Conservation (phyloP, 129 eudicot genomes). For the Scalesia atractyloides region DNA sequence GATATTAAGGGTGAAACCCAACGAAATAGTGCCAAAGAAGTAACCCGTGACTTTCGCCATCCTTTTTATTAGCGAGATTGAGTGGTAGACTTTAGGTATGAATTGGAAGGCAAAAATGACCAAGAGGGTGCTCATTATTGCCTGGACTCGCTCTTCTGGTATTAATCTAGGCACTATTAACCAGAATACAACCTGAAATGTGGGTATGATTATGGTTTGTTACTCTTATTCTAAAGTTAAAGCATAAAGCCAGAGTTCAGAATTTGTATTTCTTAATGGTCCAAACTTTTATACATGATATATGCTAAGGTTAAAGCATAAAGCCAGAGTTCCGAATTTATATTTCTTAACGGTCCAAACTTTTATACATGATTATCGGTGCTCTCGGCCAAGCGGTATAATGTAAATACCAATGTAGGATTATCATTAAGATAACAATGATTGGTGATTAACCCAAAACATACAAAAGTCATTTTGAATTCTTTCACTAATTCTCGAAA, state of each 20-base stretch:
- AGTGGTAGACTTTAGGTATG: slow-evolving; percentile 78
- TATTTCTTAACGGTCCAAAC: too few species aligned
- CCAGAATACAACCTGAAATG: slow-evolving; percentile 74
- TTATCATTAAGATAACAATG: too few species aligned
- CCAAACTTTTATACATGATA: too few species aligned
- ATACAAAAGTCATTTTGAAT: too few species aligned
- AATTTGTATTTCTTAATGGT: too few species aligned
- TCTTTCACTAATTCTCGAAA: too few species aligned
- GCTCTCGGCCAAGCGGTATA: too few species aligned
- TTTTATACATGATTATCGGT: too few species aligned
- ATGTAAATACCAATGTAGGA: too few species aligned
- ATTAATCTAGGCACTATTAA: slow-evolving; percentile 63
- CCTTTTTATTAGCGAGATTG: slow-evolving; percentile 62
- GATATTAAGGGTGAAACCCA: slow-evolving; percentile 89
- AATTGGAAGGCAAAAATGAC: slow-evolving; percentile 70
- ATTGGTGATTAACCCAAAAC: too few species aligned
- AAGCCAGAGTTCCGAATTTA: too few species aligned
- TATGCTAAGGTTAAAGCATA: neutral
- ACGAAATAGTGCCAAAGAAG: slow-evolving; percentile 88
- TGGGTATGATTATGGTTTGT: neutral
- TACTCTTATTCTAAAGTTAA: neutral
- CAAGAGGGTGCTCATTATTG: slow-evolving; percentile 65
- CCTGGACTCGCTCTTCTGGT: slow-evolving; percentile 61
- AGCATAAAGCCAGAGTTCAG: too few species aligned
- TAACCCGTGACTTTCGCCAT: slow-evolving; percentile 95